These are phyloP conservation scores for Decorospora gaudefroyi DNA, from an alignment of 2,329 filamentous ascomycete species.

Conservation along the genomic window DNA sequence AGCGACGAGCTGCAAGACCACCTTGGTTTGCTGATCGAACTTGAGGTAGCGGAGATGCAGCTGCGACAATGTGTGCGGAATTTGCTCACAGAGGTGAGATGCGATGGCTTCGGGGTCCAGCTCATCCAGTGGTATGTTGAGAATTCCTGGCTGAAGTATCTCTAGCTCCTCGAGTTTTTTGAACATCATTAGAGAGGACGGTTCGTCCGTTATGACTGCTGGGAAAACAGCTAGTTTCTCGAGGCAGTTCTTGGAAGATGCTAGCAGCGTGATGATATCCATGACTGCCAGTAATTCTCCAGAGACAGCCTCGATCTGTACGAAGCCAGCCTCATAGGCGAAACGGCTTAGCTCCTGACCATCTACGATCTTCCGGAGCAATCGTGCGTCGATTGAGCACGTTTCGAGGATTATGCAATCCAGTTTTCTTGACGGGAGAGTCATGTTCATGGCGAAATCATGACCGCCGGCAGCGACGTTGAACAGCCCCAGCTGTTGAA, in stretches of 20 bases:
- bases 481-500: background rate
- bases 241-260: background rate
- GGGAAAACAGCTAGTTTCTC: background rate
- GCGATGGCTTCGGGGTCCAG: background rate
- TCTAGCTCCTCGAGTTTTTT: background rate
- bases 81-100: background rate
- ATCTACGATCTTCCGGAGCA: background rate
- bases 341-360: background rate
- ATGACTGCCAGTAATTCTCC: background rate
- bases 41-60: background rate
- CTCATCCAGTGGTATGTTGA: background rate
- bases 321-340: background rate
- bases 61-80: background rate
- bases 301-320: background rate
- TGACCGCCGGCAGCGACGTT: conserved; percentile 1
- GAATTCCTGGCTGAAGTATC: background rate
- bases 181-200: background rate
- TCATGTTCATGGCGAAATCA: background rate
- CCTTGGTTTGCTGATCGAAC: background rate
- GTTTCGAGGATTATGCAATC: background rate
- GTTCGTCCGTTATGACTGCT: background rate
- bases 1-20: background rate
- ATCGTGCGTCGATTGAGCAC: background rate
- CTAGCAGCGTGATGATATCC: background rate
- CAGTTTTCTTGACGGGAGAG: background rate